A percentile compares a stretch with the other conserved stretches of the same genome.
These are phyloP conservation scores for Aureobasidium subglaciale DNA, from an alignment of 2,329 filamentous ascomycete genomes.

Conservation along the genomic window DNA sequence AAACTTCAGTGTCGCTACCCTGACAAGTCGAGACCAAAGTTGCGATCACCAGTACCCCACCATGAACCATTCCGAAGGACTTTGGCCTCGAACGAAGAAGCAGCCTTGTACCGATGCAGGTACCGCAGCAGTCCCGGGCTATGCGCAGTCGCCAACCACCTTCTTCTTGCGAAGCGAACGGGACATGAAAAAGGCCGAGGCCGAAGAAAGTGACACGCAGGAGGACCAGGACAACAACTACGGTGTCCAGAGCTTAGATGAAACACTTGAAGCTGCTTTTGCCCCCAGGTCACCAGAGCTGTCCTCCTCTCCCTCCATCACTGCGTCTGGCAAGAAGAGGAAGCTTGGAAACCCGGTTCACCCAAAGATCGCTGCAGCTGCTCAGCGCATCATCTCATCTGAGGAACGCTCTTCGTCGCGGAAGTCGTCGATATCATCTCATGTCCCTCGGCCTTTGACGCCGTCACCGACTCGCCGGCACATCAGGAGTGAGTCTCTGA, in stretches of 20 bases:
- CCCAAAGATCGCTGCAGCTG: constrained; percentile 27
- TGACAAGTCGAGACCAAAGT: background rate
- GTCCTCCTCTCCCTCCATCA: constrained; percentile 17
- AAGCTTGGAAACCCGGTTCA: constrained; percentile 30
- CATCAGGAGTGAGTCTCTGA: constrained; percentile 25
- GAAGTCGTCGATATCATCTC: constrained; percentile 19
- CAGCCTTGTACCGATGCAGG: constrained; percentile 9
- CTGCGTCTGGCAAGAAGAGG: constrained; percentile 22
- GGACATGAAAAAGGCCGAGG: constrained; percentile 36
- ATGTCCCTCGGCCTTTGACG: constrained; percentile 21
- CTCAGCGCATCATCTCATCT: constrained; percentile 29
- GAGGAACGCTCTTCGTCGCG: constrained; percentile 19
- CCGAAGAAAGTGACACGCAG: constrained; percentile 18
- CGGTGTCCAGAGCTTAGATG: constrained; percentile 52
- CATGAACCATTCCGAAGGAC: constrained; percentile 3
- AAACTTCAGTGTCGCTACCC: too few relatives aligned
- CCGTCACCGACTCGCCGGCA: constrained; percentile 22
- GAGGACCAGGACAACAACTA: constrained; percentile 40
- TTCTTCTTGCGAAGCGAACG: constrained; percentile 54
- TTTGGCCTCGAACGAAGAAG: background rate
- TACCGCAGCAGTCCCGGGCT: constrained; percentile 18
- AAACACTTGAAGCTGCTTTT: constrained; percentile 41
- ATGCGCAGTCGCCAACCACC: constrained; percentile 43
- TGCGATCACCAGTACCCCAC: background rate
- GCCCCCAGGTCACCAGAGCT: constrained; percentile 23